A percentile compares a stretch with the other conserved stretches of the same genome.
Evolutionary conservation across 495 filamentous ascomycete genomes (phyloP).

Genomic region (Xylaria curta): DNA sequence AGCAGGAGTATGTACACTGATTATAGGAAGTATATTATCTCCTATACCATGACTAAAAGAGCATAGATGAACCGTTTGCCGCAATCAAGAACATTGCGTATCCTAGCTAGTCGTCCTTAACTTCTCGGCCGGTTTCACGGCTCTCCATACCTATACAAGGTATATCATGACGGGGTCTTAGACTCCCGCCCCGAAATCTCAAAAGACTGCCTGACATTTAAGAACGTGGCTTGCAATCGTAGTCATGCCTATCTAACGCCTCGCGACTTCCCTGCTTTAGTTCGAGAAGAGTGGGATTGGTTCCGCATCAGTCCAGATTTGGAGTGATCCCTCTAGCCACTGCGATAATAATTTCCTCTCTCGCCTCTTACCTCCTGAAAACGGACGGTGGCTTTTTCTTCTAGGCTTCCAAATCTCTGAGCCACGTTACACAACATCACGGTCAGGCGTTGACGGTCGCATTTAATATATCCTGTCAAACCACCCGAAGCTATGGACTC

Average conservation of each 20-base stretch:
- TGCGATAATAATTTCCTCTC: background rate
- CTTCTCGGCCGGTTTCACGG: background rate
- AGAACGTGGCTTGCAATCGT: constrained; percentile 10
- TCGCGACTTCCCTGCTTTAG: background rate
- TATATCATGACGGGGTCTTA: constrained; percentile 5
- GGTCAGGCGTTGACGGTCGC: background rate
- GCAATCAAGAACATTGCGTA: background rate
- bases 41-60: background rate
- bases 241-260: background rate
- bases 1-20: background rate
- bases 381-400: constrained; percentile 10
- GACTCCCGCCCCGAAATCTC: background rate
- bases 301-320: constrained; percentile 5
- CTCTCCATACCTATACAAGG: background rate
- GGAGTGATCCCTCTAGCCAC: constrained; percentile 7
- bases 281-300: background rate
- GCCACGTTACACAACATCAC: constrained; percentile 1
- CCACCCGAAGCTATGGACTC: constrained; percentile 17
- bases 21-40: background rate
- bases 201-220: background rate
- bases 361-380: background rate
- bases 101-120: background rate
- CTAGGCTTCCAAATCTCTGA: background rate
- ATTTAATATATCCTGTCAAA: constrained; percentile 4
- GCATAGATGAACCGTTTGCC: background rate